These are phyloP conservation scores for Ilyonectria destructans DNA, from an alignment of 2,329 filamentous ascomycete genomes.

Conservation along the genomic window DNA sequence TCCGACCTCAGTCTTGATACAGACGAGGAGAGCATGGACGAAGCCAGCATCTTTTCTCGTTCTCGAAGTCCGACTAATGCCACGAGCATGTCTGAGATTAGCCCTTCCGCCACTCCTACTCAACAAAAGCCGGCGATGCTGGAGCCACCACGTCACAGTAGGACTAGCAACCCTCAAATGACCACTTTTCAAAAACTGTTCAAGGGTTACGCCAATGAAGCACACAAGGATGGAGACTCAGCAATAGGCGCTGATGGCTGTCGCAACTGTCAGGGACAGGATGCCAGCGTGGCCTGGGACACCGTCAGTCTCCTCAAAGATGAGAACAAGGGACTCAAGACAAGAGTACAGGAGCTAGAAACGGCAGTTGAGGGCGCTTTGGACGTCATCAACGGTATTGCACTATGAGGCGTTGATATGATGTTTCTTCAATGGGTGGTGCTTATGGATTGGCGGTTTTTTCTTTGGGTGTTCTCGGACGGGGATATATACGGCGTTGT, in stretches of 20 bases:
- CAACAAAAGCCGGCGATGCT: constrained; percentile 47
- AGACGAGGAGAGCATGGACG: constrained; percentile 67
- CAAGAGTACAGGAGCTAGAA: constrained; percentile 72
- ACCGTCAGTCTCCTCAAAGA: constrained; percentile 74
- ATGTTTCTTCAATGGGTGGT: constrained; percentile 8
- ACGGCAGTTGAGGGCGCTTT: constrained; percentile 73
- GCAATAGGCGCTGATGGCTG: constrained; percentile 56
- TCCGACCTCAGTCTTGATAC: constrained; percentile 64
- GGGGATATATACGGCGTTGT: constrained; percentile 43
- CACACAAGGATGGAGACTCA: constrained; percentile 42
- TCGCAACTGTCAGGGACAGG: constrained; percentile 72
- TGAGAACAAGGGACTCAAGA: constrained; percentile 76
- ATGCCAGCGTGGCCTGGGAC: constrained; percentile 75
- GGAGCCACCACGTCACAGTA: constrained; percentile 52
- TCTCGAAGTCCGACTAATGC: constrained; percentile 71
- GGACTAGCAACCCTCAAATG: constrained; percentile 50
- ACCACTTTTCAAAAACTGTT: constrained; percentile 61
- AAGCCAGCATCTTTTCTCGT: constrained; percentile 74
- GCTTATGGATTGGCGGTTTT: constrained; percentile 19
- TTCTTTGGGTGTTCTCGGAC: constrained; percentile 40
- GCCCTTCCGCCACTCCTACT: constrained; percentile 40
- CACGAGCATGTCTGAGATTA: constrained; percentile 55
- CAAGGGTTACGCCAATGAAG: constrained; percentile 60
- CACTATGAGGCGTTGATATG: constrained; percentile 53
- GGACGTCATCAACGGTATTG: constrained; percentile 72